Conservation (phyloP, 176 grass and related monocot species). For the Saccharum spontaneum region DNA sequence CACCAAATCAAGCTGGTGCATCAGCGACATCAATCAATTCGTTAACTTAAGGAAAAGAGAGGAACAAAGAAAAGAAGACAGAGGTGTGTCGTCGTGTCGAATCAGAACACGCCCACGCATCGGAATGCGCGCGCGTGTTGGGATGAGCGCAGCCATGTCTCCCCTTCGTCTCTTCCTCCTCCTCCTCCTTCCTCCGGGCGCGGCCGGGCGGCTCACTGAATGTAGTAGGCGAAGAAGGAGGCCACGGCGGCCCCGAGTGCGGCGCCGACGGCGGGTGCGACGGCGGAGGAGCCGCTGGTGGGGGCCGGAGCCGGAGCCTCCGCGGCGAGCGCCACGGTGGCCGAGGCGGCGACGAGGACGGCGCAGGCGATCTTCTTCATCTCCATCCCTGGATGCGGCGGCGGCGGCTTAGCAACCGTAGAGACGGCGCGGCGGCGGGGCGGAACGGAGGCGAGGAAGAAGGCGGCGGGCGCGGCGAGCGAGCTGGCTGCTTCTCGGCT, state of each 20-base stretch:
- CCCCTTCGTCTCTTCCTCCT: not conserved
- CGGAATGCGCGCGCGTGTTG: constrained; percentile 1
- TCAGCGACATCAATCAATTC: constrained; percentile 27
- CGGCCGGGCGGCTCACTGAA: constrained; percentile 45
- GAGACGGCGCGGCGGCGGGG: not conserved
- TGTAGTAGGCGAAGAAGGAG: constrained; percentile 80
- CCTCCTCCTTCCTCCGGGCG: not conserved
- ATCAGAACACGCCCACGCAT: constrained; percentile 19
- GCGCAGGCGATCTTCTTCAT: constrained; percentile 96
- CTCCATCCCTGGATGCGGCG: constrained; percentile 51
- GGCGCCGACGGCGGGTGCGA: constrained; percentile 49
- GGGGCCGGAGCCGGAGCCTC: constrained; percentile 74
- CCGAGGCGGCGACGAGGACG: constrained; percentile 69
- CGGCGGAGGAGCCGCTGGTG: constrained; percentile 47
- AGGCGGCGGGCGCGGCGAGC: constrained; percentile 17
- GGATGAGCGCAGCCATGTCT: constrained; percentile 10
- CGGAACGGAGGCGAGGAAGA: constrained; percentile 42
- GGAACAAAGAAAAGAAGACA: not conserved
- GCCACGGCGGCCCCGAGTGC: constrained; percentile 60
- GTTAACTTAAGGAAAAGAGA: constrained; percentile 21
- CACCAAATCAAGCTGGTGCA: constrained; percentile 30
- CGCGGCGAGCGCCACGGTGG: constrained; percentile 61
- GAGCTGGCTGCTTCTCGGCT: constrained; percentile 27
- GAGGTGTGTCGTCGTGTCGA: not conserved
- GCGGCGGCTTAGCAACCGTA: not conserved